Conservation (phyloP, 805 yeast species). For the Candida quercuum region DNA sequence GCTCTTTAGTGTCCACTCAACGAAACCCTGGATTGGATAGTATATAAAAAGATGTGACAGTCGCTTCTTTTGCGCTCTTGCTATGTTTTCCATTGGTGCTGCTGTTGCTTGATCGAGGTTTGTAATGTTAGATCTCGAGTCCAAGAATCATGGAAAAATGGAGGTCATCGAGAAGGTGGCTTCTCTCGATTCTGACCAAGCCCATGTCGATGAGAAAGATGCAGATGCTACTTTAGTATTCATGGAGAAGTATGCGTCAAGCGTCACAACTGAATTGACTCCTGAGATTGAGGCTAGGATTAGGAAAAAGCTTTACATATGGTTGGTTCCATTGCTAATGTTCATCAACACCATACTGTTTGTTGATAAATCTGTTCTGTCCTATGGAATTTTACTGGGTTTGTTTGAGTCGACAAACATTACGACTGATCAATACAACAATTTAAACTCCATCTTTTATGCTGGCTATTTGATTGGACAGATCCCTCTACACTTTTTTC, state of each 20-base stretch:
- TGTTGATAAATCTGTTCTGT: constrained; percentile 38
- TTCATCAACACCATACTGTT: constrained; percentile 24
- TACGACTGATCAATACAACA: constrained; percentile 21
- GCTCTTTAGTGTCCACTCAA: too few species aligned
- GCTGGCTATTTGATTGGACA: constrained; percentile 42
- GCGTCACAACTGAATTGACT: constrained; percentile 7
- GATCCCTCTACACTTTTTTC: constrained; percentile 34
- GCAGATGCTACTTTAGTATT: constrained; percentile 25
- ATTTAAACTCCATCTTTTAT: constrained; percentile 33
- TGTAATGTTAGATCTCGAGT: too few species aligned
- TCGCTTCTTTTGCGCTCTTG: too few species aligned
- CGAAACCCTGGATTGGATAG: too few species aligned
- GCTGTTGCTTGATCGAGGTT: too few species aligned
- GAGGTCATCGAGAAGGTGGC: not conserved
- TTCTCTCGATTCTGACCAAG: not conserved
- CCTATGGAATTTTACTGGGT: constrained; percentile 35
- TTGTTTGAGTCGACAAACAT: constrained; percentile 26
- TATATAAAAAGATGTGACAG: too few species aligned
- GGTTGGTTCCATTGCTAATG: constrained; percentile 19
- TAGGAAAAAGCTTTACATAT: constrained; percentile 10
- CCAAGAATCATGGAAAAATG: too few species aligned
- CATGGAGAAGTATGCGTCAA: constrained; percentile 16
- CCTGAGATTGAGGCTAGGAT: constrained; percentile 10
- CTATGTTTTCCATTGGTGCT: too few species aligned
- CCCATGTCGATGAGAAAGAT: constrained; percentile 11